These are phyloP conservation scores for Pseudonitzschia pungens DNA, from an alignment of 108 stramenopile species.

Conservation along the genomic window DNA sequence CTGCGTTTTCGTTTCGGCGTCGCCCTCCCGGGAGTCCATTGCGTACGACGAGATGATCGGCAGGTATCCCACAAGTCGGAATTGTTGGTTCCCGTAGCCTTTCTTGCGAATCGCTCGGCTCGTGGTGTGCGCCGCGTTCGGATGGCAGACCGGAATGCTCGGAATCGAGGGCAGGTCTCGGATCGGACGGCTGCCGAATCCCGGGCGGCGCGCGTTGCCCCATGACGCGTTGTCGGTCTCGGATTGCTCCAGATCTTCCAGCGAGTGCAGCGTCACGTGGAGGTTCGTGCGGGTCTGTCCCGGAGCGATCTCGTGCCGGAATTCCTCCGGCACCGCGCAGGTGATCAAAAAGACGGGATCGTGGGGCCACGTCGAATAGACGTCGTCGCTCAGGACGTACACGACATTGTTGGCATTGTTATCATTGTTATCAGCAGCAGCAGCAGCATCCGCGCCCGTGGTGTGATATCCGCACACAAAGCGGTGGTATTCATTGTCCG, in stretches of 20 bases:
- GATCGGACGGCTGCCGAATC: neutral
- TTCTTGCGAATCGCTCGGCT: no score
- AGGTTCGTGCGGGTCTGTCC: slow-evolving; percentile 2
- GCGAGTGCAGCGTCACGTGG: slow-evolving; percentile 5
- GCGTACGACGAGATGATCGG: slow-evolving; percentile 12
- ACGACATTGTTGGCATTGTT: neutral
- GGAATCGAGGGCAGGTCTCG: neutral
- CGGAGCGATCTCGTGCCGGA: neutral
- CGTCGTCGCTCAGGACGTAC: slow-evolving; percentile 9
- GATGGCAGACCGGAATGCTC: slow-evolving; percentile 11
- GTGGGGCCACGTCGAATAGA: slow-evolving; percentile 1
- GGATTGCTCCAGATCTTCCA: slow-evolving; percentile 6
- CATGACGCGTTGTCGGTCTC: neutral
- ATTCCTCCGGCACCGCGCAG: neutral
- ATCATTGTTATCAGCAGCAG: neutral
- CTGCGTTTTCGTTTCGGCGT: neutral
- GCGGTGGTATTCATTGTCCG: slow-evolving; percentile 5
- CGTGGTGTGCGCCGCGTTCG: neutral
- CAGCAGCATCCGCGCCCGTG: neutral
- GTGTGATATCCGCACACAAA: slow-evolving; percentile 10
- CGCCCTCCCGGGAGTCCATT: slow-evolving; percentile 4
- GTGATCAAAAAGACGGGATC: slow-evolving; percentile 6
- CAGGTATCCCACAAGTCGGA: slow-evolving; percentile 1
- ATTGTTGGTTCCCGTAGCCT: no score
- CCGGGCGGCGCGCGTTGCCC: neutral